Evolutionary conservation across 2,329 filamentous ascomycete species (phyloP), one percentile per base, ranked within the genome.

Genomic region (Simplicillium sp.): DNA sequence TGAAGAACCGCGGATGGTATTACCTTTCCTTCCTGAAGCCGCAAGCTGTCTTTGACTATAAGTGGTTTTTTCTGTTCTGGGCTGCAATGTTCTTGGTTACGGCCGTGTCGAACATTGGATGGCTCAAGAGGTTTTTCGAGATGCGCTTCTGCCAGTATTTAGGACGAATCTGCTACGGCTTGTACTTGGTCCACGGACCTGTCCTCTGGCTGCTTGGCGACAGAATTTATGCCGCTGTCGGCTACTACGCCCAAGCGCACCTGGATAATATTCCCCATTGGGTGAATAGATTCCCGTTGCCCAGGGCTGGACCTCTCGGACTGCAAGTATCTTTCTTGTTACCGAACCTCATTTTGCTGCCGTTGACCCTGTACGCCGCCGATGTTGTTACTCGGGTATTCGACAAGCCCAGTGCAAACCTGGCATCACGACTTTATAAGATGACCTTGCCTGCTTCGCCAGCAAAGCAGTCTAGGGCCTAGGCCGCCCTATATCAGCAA

Each of bases 1-100:
- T 64, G 17, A 64, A 65, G 17, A 77, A 70, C 13, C 70, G 74
- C 0, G 78, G 80, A 3, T 83, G 78, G 77, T 68, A 70, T 46
- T 76, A 67, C 47, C 58, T 81, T 12, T 76, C 77, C 1, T 68
- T 67, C 44, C 61, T 84, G 42, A 82, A 80, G 44, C 77, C 80
- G 0, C 77, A 82, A 51, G 79, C 79, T 1, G 73, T 80, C 11
- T 81, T 68, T 48, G 76, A 82, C 53, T 71, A 68, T 52, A 83
- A 82, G 56, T 83, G 77, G 77, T 82, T 82, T 58, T 83, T 70
- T 53, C 66, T 83, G 3, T 80, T 80, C 53, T 75, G 70, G 62
- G 78, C 77, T 1, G 68, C 79, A 1, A 61, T 66, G 17, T 66
- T 80, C 39, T 54, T 80, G 1, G 69, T 85, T 1, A 62, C 71